phyloP scores from a whole-genome alignment of 2,329 filamentous ascomycete species.

The Dactylellina sp. region DNA sequence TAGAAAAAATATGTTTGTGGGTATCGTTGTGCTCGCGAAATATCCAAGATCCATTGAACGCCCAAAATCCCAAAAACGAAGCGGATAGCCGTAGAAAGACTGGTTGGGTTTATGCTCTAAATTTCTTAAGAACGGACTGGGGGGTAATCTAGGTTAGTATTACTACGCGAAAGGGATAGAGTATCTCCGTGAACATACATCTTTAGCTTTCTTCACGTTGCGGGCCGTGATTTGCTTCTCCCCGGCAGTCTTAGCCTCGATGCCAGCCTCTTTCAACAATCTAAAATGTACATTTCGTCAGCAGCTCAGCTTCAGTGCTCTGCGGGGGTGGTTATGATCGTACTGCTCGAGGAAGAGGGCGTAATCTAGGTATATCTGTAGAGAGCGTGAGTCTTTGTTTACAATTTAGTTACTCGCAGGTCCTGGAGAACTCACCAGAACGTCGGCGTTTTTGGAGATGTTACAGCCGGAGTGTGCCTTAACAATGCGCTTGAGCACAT shows the following conservation, averaged over 20 bases:
- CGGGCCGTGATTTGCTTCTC: constrained; percentile 53
- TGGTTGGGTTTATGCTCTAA: constrained; percentile 32
- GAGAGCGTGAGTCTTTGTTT: constrained; percentile 22
- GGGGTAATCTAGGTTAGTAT: background rate
- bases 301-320: background rate
- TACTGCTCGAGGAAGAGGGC: constrained; percentile 60
- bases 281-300: constrained; percentile 1
- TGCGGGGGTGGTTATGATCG: background rate
- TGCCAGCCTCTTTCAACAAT: constrained; percentile 55
- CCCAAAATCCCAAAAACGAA: background rate
- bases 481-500: constrained; percentile 86
- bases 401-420: background rate
- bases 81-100: background rate
- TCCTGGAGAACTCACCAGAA: constrained; percentile 72
- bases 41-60: background rate
- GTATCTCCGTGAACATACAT: constrained; percentile 18
- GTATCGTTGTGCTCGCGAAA: background rate
- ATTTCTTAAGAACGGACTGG: constrained; percentile 54
- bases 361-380: constrained; percentile 60
- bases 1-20: background rate
- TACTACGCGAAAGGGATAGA: background rate
- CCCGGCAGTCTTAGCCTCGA: constrained; percentile 45
- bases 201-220: constrained; percentile 55
- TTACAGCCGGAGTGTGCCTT: constrained; percentile 86
- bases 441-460: constrained; percentile 85